A percentile compares a stretch with the other conserved stretches of the same genome.
Conservation (phyloP, 306 rosid species). For the Cucurbita maxima region DNA sequence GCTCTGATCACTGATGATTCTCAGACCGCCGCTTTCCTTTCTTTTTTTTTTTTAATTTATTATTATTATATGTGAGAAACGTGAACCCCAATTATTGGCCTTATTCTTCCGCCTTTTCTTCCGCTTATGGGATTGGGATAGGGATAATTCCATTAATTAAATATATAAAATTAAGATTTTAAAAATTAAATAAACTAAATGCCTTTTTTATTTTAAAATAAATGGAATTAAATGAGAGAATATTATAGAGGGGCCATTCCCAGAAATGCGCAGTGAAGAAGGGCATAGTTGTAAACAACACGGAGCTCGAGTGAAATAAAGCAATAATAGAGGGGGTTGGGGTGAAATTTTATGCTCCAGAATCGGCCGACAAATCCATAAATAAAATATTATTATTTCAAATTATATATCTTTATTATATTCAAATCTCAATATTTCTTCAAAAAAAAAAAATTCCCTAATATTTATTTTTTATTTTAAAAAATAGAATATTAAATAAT, state of each 20-base stretch:
- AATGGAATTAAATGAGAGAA: neutral
- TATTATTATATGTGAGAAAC: neutral
- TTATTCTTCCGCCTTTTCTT: neutral
- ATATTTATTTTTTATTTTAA: no score
- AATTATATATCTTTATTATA: no score
- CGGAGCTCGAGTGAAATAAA: conserved; percentile 1
- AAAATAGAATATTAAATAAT: no score
- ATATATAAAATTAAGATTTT: no score
- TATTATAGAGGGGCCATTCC: neutral
- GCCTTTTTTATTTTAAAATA: neutral
- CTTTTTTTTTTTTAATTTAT: neutral
- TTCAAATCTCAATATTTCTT: no score
- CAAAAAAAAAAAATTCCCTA: no score
- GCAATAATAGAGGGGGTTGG: neutral
- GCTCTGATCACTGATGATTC: neutral
- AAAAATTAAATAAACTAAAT: no score
- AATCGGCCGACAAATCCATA: neutral
- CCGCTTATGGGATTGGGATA: neutral
- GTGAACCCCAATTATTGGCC: conserved; percentile 1
- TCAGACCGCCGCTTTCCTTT: conserved; percentile 7
- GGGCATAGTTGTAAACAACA: neutral
- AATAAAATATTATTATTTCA: neutral
- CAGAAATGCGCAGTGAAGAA: neutral
- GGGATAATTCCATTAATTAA: neutral
- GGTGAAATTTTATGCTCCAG: neutral